Evolutionary conservation across 176 grass and related monocot genomes (phyloP), one percentile per base, ranked within the genome.

Genomic region (Pharus latifolius): DNA sequence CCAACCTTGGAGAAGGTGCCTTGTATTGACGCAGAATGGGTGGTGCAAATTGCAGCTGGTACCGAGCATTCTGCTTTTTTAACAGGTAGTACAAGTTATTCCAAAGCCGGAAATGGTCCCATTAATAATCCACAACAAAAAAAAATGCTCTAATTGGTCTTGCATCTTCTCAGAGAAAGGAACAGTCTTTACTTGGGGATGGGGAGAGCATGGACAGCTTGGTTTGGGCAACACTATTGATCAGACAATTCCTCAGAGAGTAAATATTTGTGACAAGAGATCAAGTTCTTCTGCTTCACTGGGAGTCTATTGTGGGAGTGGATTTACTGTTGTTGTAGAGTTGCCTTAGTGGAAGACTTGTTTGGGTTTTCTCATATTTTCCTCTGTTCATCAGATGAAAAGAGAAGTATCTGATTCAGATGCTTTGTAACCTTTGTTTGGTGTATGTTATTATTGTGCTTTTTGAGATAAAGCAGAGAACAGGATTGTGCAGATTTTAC

Each of bases 171-270:
- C 80, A 98, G 95, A 86, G 30, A 72, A 85, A 60, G 90, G 87
- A 69, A 35, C 46, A 0, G 27, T 88, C 50, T 93, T 93, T 81
- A 91, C 87, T 33, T 98, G 95, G 87, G 95, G 95, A 25, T 98
- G 90, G 90, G 95, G 90, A 67, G 95, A 94, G 76, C 95, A 98
- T 28, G 95, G 95, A 5, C 90, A 98, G n/a, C 87, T 93, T 69
- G 90, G 95, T 31, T 49, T 98, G 67, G 90, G 87, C 22, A 69
- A 83, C 51, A 76, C 78, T 6, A 68, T 43, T n/a, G 89, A 93
- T 74, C 80, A 88, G 60, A 70, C 63, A 43, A 13, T 44, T 74
- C 89, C 89, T 17, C 89, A 57, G 71, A 78, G 23, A 47, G 89
- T 98, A 28, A 65, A 90, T 14, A 19, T 91, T 46, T 28, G 51